Evolutionary conservation across 2,329 filamentous ascomycete genomes (phyloP), one percentile per base, ranked within the genome.

Genomic region (Paraphoma chrysanthemicola): DNA sequence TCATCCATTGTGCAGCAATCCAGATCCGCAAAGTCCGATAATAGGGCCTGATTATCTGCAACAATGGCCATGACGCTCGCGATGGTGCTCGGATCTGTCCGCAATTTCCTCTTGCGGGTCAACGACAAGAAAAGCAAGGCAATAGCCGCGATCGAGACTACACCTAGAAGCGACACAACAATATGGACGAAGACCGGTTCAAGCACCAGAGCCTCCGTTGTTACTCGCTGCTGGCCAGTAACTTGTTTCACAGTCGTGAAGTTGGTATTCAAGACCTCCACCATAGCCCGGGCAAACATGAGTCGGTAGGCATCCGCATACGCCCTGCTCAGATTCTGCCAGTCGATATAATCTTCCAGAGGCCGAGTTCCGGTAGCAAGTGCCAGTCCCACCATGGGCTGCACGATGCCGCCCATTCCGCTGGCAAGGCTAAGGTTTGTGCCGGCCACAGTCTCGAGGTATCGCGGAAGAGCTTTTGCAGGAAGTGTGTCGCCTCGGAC

Each of bases 281-380:
- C 56, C 69, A 80, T 70, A 0, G 67, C 55, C 1, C 76, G 64
- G 0, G 77, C 60, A 43, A 83, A 82, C 0, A 83, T 60, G 0
- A 83, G 30, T 12, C 77, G 66, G 51, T 83, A 81, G 0, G 79
- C 78, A 1, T 68, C 66, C 29, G 78, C 69, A 44, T 80, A 81
- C 0, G 77, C 74, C 1, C 59, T 30, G 0, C 67, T 61, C 0
- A 83, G 53, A 0, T 54, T 57, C 12, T 67, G 47, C 28, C 73
- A 71, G 39, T 79, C 71, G 1, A 78, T 48, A 33, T 78, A 78
- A 0, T 74, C 69, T 14, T 73, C 66, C 0, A 74, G 6, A 0
- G 74, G 54, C 0, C 52, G 54, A 1, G 64, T 53, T 9, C 61
- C 67, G 0, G 69, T 62, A 7, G 66, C 74, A 2, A 82, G 49